Evolutionary conservation across 345 rosid species (phyloP), one percentile per base, ranked within the genome.

Genomic region (Moringa oleifera): DNA sequence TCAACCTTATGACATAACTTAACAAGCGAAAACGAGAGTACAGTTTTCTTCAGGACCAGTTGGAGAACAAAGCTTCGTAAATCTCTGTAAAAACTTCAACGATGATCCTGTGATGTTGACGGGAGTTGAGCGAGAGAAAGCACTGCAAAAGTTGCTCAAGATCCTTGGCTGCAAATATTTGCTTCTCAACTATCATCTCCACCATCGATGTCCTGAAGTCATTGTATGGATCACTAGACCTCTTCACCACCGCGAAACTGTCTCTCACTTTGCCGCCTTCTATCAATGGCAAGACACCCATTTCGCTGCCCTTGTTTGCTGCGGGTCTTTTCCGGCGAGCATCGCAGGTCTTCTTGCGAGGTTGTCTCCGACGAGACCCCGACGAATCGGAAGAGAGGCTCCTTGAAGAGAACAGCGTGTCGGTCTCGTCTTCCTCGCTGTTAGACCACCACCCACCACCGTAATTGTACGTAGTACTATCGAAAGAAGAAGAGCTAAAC

Each of bases 161-260:
- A 33, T 83, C 91, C 65, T 66, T 74, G 4, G 79, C 76, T 22
- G 72, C 75, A 62, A 85, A 87, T 65, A 90, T 77, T 73, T 85
- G 83, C 68, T 77, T 87, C 79, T 85, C 96, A 51, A 85, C 58
- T 8, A 89, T 89, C 96, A 89, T 89, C 83, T 89, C 94, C 75
- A 83, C 81, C 96, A 84, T 87, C 18, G 95, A 89, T 53, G 68
- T 76, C 73, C 83, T 78, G 53, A 89, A 89, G 69, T 89, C 96
- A 18, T 77, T 82, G 55, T 76, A 79, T 1, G 96, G 96, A 53
- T 85, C 85, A 9, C 80, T 69, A 0, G 96, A 89, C 56, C 82
- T 78, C 85, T 86, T 89, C 79, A 85, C 97, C 60, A 92, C 90
- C 0, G 96, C 98, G 23, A 84, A 82, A 79, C 96, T 89, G 47